Evolutionary conservation across 2,329 filamentous ascomycete species (phyloP).

Genomic region (Fusarium burgessii): DNA sequence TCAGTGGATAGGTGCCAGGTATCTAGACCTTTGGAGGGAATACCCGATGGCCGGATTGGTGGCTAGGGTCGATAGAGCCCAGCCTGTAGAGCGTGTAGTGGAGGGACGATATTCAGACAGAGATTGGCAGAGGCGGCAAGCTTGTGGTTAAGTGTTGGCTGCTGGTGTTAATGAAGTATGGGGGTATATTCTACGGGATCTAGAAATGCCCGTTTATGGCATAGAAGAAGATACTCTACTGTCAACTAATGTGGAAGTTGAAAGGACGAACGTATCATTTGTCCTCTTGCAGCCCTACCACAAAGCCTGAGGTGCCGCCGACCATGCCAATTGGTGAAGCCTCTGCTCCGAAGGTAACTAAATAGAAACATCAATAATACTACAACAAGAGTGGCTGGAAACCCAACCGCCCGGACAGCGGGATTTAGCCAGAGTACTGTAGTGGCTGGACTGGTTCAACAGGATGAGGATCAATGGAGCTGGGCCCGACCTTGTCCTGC

Average conservation of each 20-base stretch:
- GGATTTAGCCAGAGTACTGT: conserved; percentile 4
- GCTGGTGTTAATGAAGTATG: not conserved
- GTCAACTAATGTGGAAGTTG: not conserved
- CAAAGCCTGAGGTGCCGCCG: conserved; percentile 6
- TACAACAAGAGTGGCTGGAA: conserved; percentile 17
- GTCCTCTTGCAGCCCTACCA: conserved; percentile 12
- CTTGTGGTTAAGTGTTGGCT: conserved; percentile 7
- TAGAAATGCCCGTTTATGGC: conserved; percentile 17
- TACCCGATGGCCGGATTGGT: conserved; percentile 35
- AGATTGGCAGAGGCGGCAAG: conserved; percentile 2
- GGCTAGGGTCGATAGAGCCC: conserved; percentile 36
- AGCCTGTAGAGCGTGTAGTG: conserved; percentile 21
- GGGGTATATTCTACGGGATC: conserved; percentile 11
- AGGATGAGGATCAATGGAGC: conserved; percentile 16
- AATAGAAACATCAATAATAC: conserved; percentile 4
- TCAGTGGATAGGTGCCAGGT: conserved; percentile 23
- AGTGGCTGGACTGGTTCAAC: conserved; percentile 11
- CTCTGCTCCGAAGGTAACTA: conserved; percentile 3
- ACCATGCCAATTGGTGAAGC: conserved; percentile 19
- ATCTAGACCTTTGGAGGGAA: conserved; percentile 14
- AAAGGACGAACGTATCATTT: conserved; percentile 21
- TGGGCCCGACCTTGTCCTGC: conserved; percentile 8
- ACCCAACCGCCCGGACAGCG: conserved; percentile 26
- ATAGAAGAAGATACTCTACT: conserved; percentile 4
- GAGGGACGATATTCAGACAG: not conserved